Evolutionary conservation across 2,329 filamentous ascomycete genomes (phyloP).

Genomic region (Neofusicoccum laricinum): DNA sequence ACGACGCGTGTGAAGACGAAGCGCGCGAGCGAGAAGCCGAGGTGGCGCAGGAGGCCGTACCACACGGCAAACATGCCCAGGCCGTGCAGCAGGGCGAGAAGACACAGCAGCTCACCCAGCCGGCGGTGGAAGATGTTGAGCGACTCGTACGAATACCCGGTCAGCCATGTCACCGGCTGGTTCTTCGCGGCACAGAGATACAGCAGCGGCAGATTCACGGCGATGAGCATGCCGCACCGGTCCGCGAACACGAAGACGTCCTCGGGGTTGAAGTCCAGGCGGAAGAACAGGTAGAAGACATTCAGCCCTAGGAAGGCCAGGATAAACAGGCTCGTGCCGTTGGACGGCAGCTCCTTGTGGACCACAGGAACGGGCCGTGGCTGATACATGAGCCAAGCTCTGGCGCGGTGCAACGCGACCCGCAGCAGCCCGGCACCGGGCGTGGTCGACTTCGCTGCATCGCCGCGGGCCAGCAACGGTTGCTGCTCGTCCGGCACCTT

Average conservation of each 20-base stretch:
- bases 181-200: conserved; percentile 67
- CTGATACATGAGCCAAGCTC: conserved; percentile 52
- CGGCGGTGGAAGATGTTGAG: conserved; percentile 65
- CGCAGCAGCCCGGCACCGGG: conserved; percentile 7
- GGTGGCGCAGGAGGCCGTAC: conserved; percentile 50
- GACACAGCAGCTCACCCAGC: conserved; percentile 60
- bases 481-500: conserved; percentile 28
- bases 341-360: conserved; percentile 57
- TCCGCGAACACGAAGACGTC: conserved; percentile 58
- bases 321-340: conserved; percentile 54
- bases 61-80: conserved; percentile 55
- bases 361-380: conserved; percentile 56
- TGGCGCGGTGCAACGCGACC: conserved; percentile 27
- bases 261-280: conserved; percentile 40
- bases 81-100: conserved; percentile 58
- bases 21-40: conserved; percentile 48
- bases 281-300: conserved; percentile 57
- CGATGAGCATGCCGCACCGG: conserved; percentile 53
- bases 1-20: conserved; percentile 55
- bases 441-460: conserved; percentile 3
- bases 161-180: conserved; percentile 59
- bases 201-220: conserved; percentile 52
- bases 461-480: conserved; percentile 29
- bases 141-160: conserved; percentile 64
- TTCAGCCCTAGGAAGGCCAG: conserved; percentile 53